Evolutionary conservation across 495 filamentous ascomycete genomes (phyloP).

Genomic region (Penicillium nucicola): DNA sequence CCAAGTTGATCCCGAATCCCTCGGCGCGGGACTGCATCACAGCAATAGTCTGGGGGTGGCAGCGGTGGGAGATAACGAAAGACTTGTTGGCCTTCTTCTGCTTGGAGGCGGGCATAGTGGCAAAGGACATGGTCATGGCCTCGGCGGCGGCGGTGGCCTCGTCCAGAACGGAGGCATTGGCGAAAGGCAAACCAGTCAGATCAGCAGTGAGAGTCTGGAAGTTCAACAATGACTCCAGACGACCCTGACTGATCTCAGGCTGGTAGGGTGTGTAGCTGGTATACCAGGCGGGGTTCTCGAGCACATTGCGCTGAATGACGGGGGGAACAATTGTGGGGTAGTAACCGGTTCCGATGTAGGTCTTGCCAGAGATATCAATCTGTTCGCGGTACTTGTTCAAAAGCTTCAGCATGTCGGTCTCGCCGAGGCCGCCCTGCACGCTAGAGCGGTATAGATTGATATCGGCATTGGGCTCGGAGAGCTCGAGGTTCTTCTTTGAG

Average conservation of each 20-base stretch:
- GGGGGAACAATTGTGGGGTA: slow-evolving; percentile 80
- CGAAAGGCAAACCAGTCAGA: slow-evolving; percentile 81
- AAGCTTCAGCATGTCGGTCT: slow-evolving; percentile 63
- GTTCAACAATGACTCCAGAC: slow-evolving; percentile 90
- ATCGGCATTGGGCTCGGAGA: slow-evolving; percentile 36
- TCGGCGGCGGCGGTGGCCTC: slow-evolving; percentile 94
- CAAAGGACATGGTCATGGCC: slow-evolving; percentile 94
- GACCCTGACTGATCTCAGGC: slow-evolving; percentile 95
- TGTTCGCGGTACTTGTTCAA: slow-evolving; percentile 62
- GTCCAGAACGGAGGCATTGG: slow-evolving; percentile 92
- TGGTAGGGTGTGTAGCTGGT: slow-evolving; percentile 99
- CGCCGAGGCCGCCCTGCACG: slow-evolving; percentile 57
- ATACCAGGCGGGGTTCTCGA: slow-evolving; percentile 97
- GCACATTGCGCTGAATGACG: slow-evolving; percentile 90
- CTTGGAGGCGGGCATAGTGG: slow-evolving; percentile 65
- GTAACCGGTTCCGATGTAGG: slow-evolving; percentile 86
- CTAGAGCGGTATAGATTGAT: slow-evolving; percentile 39
- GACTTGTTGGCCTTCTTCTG: slow-evolving; percentile 74
- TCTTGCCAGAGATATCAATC: slow-evolving; percentile 54
- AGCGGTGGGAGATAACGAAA: slow-evolving; percentile 77
- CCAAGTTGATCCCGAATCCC: slow-evolving; percentile 84
- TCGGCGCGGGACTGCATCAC: slow-evolving; percentile 87
- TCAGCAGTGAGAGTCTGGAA: slow-evolving; percentile 95
- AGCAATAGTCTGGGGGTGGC: slow-evolving; percentile 87
- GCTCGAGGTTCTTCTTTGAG: slow-evolving; percentile 56